phyloP scores from a whole-genome alignment of 768 basidiomycete species.

The Strobilomyces echinocephalus region DNA sequence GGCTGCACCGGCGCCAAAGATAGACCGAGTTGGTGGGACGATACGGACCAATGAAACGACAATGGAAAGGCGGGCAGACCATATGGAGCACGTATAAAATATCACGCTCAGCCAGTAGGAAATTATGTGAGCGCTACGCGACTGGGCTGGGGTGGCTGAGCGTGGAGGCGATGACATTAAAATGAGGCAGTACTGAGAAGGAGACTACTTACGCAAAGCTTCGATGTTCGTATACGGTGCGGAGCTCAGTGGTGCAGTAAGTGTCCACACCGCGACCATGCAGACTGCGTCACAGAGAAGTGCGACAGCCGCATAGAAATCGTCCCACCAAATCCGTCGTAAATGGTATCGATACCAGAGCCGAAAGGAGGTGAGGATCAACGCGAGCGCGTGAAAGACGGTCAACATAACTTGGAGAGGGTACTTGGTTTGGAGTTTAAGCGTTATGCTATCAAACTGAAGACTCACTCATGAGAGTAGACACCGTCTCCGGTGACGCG shows the following conservation, averaged over 20 bases:
- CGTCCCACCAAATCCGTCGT: slow-evolving; percentile 28
- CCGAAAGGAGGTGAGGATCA: slow-evolving; percentile 23
- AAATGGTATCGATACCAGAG: slow-evolving; percentile 24
- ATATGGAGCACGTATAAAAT: slow-evolving; percentile 22
- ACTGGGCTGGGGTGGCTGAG: slow-evolving; percentile 17
- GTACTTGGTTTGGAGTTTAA: not conserved
- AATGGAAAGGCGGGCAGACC: slow-evolving; percentile 28
- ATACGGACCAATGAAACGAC: slow-evolving; percentile 22
- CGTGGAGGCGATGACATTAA: slow-evolving; percentile 15
- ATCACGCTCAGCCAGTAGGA: slow-evolving; percentile 21
- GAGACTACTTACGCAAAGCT: slow-evolving; percentile 12
- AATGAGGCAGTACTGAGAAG: not conserved
- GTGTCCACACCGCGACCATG: slow-evolving; percentile 13
- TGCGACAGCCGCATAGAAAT: slow-evolving; percentile 22
- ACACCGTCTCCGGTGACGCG: slow-evolving; percentile 12
- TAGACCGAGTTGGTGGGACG: slow-evolving; percentile 12
- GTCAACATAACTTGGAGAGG: slow-evolving; percentile 14
- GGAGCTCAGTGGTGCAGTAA: slow-evolving; percentile 25
- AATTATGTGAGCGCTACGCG: slow-evolving; percentile 15
- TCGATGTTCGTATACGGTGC: slow-evolving; percentile 5
- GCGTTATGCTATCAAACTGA: not conserved
- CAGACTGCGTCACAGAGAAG: slow-evolving; percentile 9
- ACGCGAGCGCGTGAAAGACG: slow-evolving; percentile 16
- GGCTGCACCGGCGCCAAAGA: not conserved
- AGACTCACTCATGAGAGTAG: slow-evolving; percentile 17